Percentiles rank a stretch among this genome's conserved stretches.
Evolutionary conservation across 2,329 filamentous ascomycete genomes (phyloP).

Genomic region (Pyrenophora seminiperda): DNA sequence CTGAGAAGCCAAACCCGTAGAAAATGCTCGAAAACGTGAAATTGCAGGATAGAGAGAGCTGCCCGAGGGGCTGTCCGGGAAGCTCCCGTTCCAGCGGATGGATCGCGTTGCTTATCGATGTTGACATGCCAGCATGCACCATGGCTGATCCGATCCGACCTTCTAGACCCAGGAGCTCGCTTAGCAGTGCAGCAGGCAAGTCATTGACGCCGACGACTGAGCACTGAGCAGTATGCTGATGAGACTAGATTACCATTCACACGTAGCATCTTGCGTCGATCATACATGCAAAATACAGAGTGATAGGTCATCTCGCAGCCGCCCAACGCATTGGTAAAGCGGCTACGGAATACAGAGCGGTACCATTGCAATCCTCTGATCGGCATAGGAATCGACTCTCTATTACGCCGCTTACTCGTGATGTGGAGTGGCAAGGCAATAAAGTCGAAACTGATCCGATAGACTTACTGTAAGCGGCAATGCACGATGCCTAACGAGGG

Average conservation of each 20-base stretch:
- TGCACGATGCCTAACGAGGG: constrained; percentile 1
- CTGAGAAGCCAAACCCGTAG: background rate
- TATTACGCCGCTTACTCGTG: background rate
- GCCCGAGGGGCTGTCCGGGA: background rate
- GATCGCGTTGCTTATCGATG: background rate
- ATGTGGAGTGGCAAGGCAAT: background rate
- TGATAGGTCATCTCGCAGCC: background rate
- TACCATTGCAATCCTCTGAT: background rate
- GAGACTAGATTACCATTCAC: background rate
- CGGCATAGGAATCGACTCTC: too few relatives aligned
- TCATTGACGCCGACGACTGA: too few relatives aligned
- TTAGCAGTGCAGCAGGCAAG: background rate
- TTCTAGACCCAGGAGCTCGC: background rate
- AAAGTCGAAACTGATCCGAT: background rate
- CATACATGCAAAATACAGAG: background rate
- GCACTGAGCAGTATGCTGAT: background rate
- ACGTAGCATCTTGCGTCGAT: background rate
- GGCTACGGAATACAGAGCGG: constrained; percentile 1
- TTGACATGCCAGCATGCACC: background rate
- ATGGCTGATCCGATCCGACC: background rate
- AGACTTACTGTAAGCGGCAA: constrained; percentile 1
- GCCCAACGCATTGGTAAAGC: background rate
- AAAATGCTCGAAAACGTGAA: constrained; percentile 4
- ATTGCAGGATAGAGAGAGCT: constrained; percentile 8
- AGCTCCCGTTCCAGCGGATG: background rate